These are phyloP conservation scores for Aspergillus hancockii DNA, from an alignment of 495 filamentous ascomycete genomes.

Conservation along the genomic window DNA sequence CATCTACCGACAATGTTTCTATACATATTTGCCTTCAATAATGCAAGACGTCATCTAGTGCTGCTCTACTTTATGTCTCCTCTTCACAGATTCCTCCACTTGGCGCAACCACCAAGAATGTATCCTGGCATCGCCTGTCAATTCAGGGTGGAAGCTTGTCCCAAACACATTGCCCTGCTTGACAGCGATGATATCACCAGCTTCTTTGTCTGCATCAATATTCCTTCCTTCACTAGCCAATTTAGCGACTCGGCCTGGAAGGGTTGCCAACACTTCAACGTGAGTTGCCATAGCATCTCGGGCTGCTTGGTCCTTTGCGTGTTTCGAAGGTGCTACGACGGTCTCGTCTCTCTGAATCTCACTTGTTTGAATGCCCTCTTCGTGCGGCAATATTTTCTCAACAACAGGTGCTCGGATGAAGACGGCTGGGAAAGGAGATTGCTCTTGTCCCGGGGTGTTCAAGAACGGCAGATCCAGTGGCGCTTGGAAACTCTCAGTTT, in stretches of 20 bases:
- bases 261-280: conserved; percentile 51
- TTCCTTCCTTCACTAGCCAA: conserved; percentile 41
- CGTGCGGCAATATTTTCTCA: conserved; percentile 69
- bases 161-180: conserved; percentile 92
- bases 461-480: conserved; percentile 77
- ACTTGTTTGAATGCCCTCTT: conserved; percentile 49
- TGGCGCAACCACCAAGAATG: conserved; percentile 91
- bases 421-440: conserved; percentile 71
- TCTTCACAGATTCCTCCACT: conserved; percentile 51
- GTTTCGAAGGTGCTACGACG: conserved; percentile 65
- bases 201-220: conserved; percentile 44
- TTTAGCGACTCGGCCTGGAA: conserved; percentile 47
- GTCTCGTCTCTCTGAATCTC: conserved; percentile 58
- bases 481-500: conserved; percentile 88
- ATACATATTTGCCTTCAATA: conserved; percentile 12
- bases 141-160: conserved; percentile 94
- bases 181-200: conserved; percentile 88
- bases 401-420: conserved; percentile 96
- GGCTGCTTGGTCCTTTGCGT: conserved; percentile 42
- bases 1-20: conserved; percentile 6
- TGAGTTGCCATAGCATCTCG: conserved; percentile 44
- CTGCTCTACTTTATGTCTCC: conserved; percentile 30
- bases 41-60: conserved; percentile 7
- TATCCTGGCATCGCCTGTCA: conserved; percentile 86
- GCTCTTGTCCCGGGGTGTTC: conserved; percentile 25